Evolutionary conservation across 1,139 yeast species (phyloP).

Genomic region (Sugiyamaella xylanicola): DNA sequence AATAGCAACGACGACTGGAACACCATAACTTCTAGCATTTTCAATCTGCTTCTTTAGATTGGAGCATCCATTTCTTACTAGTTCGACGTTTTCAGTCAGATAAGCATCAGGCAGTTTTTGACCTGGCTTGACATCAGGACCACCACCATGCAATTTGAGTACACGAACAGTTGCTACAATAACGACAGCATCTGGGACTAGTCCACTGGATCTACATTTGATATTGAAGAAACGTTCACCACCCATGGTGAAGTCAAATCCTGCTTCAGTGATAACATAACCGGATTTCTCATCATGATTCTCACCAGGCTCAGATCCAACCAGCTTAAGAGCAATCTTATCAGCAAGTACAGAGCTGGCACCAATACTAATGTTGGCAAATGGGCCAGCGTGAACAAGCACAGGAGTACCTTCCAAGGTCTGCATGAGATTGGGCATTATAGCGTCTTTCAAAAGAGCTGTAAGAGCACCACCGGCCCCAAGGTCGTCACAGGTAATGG

Average conservation of each 20-base stretch:
- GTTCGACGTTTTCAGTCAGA: slow-evolving; percentile 80
- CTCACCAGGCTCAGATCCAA: slow-evolving; percentile 65
- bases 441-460: slow-evolving; percentile 93
- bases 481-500: slow-evolving; percentile 93
- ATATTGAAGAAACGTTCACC: slow-evolving; percentile 97
- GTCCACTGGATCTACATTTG: slow-evolving; percentile 92
- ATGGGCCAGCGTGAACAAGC: slow-evolving; percentile 97
- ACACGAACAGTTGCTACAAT: slow-evolving; percentile 98
- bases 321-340: slow-evolving; percentile 89
- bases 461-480: slow-evolving; percentile 98
- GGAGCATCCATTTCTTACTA: slow-evolving; percentile 80
- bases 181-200: slow-evolving; percentile 88
- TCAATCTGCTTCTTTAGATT: slow-evolving; percentile 90
- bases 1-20: slow-evolving; percentile 95
- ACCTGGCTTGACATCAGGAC: slow-evolving; percentile 97
- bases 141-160: slow-evolving; percentile 96
- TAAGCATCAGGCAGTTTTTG: slow-evolving; percentile 86
- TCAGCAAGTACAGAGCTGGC: slow-evolving; percentile 95
- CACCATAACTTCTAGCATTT: slow-evolving; percentile 83
- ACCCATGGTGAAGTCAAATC: slow-evolving; percentile 99
- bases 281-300: slow-evolving; percentile 70
- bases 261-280: slow-evolving; percentile 95
- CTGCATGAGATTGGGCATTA: slow-evolving; percentile 97
- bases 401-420: slow-evolving; percentile 98
- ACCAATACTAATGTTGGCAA: slow-evolving; percentile 96